A percentile compares a stretch with the other conserved stretches of the same genome.
Conservation (phyloP, 139 green algal genomes). For the Tetradesmus obliquus region DNA sequence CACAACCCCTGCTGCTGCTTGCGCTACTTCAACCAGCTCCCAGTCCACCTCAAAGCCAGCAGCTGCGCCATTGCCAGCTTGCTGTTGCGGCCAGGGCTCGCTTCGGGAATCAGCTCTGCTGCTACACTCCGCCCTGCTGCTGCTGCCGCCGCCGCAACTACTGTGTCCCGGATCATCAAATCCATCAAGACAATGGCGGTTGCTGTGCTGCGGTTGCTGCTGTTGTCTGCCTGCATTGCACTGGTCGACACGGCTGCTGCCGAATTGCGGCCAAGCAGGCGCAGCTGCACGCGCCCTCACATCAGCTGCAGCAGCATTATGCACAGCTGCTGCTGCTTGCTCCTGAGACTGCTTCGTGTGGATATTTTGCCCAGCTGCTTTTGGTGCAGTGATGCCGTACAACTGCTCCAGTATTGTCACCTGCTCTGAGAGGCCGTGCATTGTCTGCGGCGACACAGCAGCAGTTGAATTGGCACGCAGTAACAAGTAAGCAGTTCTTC, state of each 20-base stretch:
- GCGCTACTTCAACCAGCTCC: neutral
- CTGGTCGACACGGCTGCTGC: neutral
- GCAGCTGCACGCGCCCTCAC: too few relatives aligned
- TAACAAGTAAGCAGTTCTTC: neutral
- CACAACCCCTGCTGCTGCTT: neutral
- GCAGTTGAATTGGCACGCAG: neutral
- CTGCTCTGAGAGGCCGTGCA: constrained; percentile 9
- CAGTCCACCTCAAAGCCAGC: neutral
- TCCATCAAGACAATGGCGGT: neutral
- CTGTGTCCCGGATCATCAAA: neutral
- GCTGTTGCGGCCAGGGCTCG: neutral
- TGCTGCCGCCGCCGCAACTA: neutral
- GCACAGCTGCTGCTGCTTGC: neutral
- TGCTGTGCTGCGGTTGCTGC: neutral
- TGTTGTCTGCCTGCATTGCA: neutral
- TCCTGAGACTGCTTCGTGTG: neutral
- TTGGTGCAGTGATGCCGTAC: neutral
- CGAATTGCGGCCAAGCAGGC: too few relatives aligned
- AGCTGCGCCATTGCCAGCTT: neutral
- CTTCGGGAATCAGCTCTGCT: neutral
- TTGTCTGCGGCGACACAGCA: neutral
- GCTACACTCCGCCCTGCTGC: neutral
- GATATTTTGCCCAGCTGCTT: neutral
- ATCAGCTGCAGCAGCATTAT: too few relatives aligned
- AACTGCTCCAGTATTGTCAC: constrained; percentile 13